These are phyloP conservation scores for Ricinus communis DNA, from an alignment of 345 rosid species.

Conservation along the genomic window DNA sequence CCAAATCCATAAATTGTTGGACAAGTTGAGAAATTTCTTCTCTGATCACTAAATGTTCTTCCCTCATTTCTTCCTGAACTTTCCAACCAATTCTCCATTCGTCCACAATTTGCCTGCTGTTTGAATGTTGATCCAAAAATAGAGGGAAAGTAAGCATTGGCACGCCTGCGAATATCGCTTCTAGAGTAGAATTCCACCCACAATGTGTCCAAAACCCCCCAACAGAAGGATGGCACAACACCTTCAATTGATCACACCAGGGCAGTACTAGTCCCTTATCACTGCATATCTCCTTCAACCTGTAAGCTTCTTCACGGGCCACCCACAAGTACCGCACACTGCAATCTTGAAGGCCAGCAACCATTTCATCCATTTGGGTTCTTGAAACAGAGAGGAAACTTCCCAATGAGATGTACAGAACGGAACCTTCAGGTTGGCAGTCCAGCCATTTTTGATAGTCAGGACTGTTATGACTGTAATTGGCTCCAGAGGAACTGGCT, in stretches of 20 bases:
- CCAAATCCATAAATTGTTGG: conserved; percentile 17
- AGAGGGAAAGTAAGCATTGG: conserved; percentile 25
- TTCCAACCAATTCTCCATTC: conserved; percentile 19
- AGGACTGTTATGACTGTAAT: not conserved
- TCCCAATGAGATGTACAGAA: conserved; percentile 23
- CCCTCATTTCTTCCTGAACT: not conserved
- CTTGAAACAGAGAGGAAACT: conserved; percentile 21
- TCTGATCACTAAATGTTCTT: not conserved
- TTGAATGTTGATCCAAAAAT: conserved; percentile 15
- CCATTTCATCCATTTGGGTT: conserved; percentile 23
- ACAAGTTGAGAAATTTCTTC: conserved; percentile 9
- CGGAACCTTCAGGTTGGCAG: conserved; percentile 17
- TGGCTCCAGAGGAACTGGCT: not conserved
- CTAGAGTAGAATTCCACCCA: conserved; percentile 24
- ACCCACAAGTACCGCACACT: conserved; percentile 21
- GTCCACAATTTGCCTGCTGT: conserved; percentile 16
- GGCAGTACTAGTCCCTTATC: conserved; percentile 16
- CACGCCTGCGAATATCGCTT: conserved; percentile 20
- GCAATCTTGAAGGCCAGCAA: conserved; percentile 8
- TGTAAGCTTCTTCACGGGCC: conserved; percentile 10
- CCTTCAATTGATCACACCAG: conserved; percentile 25
- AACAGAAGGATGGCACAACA: conserved; percentile 20
- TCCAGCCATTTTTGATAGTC: conserved; percentile 19
- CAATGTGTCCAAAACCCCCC: conserved; percentile 24
- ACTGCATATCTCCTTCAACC: conserved; percentile 4